phyloP scores from a whole-genome alignment of 768 basidiomycete species.

The Mycena vitilis region DNA sequence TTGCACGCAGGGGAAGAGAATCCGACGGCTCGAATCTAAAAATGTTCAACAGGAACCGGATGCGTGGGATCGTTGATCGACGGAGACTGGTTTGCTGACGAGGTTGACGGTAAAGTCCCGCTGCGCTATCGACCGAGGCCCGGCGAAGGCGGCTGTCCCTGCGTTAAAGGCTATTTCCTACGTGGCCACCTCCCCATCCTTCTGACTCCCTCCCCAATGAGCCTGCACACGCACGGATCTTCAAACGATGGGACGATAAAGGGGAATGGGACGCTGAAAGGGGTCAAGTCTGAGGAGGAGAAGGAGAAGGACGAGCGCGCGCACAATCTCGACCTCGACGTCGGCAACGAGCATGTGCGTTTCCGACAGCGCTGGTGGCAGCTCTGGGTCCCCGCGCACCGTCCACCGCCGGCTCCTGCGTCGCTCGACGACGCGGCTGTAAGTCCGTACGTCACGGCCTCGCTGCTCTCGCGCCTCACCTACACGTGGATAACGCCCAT shows the following conservation, averaged over 20 bases:
- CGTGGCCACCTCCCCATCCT: too few species aligned
- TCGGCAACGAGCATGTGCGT: background rate
- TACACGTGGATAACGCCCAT: constrained; percentile 75
- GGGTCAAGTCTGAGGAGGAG: background rate
- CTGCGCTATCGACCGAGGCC: too few species aligned
- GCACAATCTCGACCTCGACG: background rate
- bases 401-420: constrained; percentile 64
- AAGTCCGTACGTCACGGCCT: constrained; percentile 73
- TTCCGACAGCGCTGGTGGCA: background rate
- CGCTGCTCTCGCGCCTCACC: constrained; percentile 69
- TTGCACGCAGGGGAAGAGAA: too few species aligned
- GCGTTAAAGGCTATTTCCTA: too few species aligned
- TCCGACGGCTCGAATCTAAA: too few species aligned
- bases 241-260: background rate
- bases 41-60: too few species aligned
- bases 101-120: too few species aligned
- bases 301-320: background rate
- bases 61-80: too few species aligned
- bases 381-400: constrained; percentile 66
- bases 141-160: too few species aligned
- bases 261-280: background rate
- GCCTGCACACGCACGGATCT: too few species aligned
- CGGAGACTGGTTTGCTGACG: too few species aligned
- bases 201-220: too few species aligned
- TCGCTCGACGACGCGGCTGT: constrained; percentile 68